Conservation (phyloP, 2,329 filamentous ascomycete genomes). For the Curvularia eragrostidis region DNA sequence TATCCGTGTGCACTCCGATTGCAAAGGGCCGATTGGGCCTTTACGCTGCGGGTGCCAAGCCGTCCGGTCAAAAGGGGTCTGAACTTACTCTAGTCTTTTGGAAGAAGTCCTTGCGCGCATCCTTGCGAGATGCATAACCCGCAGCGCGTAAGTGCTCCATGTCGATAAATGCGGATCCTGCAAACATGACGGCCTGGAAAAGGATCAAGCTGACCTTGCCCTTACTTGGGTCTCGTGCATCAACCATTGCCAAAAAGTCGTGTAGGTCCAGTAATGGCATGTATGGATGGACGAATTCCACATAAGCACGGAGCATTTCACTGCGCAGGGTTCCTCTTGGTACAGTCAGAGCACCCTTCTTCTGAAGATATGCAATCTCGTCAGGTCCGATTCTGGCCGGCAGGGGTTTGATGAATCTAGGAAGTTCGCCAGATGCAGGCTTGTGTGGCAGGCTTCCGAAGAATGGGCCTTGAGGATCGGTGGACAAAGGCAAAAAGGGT, state of each 20-base stretch:
- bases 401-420: slow-evolving; percentile 78
- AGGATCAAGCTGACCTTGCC: slow-evolving; percentile 82
- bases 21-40: slow-evolving; percentile 18
- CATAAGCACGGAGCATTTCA: slow-evolving; percentile 80
- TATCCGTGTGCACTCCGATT: slow-evolving; percentile 10
- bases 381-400: slow-evolving; percentile 78
- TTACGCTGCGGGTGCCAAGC: slow-evolving; percentile 15
- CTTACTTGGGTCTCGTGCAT: slow-evolving; percentile 70
- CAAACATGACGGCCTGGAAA: slow-evolving; percentile 95
- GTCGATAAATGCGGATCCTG: slow-evolving; percentile 86
- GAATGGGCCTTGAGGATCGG: slow-evolving; percentile 42
- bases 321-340: slow-evolving; percentile 75
- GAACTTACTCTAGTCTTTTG: slow-evolving; percentile 78
- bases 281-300: slow-evolving; percentile 91
- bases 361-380: slow-evolving; percentile 81
- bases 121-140: slow-evolving; percentile 79
- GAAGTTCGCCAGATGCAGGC: slow-evolving; percentile 56
- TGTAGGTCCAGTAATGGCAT: slow-evolving; percentile 83
- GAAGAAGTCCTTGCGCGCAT: slow-evolving; percentile 86
- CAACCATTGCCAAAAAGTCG: slow-evolving; percentile 66
- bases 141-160: slow-evolving; percentile 76
- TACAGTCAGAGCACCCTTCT: slow-evolving; percentile 83
- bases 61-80: slow-evolving; percentile 11
- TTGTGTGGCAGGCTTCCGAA: slow-evolving; percentile 59
- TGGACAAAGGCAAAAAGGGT: slow-evolving; percentile 47